Base-by-base conservation (phyloP, 345 rosid species). In the Triadica sebifera region DNA sequence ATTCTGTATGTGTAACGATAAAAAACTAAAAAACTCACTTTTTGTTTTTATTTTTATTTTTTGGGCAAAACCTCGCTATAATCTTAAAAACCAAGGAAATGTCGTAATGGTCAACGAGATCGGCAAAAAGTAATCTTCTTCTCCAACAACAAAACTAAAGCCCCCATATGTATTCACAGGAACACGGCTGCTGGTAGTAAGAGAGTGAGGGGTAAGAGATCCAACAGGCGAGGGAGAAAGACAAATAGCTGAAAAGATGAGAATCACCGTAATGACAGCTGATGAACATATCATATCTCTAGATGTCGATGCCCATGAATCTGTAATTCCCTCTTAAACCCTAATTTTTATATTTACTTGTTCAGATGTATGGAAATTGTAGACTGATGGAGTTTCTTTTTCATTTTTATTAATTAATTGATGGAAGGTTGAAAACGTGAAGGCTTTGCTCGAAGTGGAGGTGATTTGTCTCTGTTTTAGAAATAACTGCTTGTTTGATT, bases 361-460 rank as follows among this genome's bases (percentile, higher is more conserved):
- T 55, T 38, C 8, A n/a, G 8, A 11, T 29, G 5, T 6, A 15
- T 37, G 45, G 29, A 38, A 17, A 45, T 55, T 64, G 19, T 72
- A 37, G 17, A 9, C 12, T 29, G 34, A 29, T 41, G 12, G 16
- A n/a, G n/a, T n/a, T n/a, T n/a, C n/a, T n/a, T n/a, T 22, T 25
- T 68, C 5, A 3, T 43, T 6, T 43, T 6, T 43, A 5, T 43
- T 43, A 6, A 10, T 43, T 5, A 0, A 29, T 9, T 62, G 43
- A 37, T 72, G 72, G 67, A 74, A 93, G 98, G 94, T 95, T 77
- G 99, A 93, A 74, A 95, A 93, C 79, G 91, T 95, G 79, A 95
- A 95, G 81, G 98, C 99, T 51, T 81, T 95, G 86, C 93, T 93
- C 45, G 99, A 95, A 71, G 98, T 95, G 70, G 99, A 93, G 98